A percentile compares a stretch with the other conserved stretches of the same genome.
Conservation (phyloP, 1,139 yeast species). For the Hanseniaspora uvarum region DNA sequence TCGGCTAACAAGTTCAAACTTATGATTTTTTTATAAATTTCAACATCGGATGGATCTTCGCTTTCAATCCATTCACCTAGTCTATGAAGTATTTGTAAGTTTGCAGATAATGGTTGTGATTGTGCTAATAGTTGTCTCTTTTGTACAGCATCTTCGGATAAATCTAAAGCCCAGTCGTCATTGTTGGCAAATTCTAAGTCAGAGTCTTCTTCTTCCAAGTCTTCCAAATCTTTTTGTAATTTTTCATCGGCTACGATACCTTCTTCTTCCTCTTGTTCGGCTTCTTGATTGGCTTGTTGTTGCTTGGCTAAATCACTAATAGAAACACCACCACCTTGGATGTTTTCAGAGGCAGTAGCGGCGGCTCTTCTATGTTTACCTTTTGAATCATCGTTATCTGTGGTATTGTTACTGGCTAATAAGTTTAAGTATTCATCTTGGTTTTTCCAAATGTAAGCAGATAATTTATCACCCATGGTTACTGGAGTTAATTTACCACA, state of each 20-base stretch:
- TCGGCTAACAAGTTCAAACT: constrained; percentile 66
- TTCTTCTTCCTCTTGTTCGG: constrained; percentile 29
- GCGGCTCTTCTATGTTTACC: constrained; percentile 52
- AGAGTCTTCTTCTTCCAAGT: constrained; percentile 75
- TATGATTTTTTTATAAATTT: constrained; percentile 77
- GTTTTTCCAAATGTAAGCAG: constrained; percentile 79
- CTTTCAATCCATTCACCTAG: constrained; percentile 84
- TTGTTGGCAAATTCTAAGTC: constrained; percentile 54
- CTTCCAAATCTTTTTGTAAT: constrained; percentile 66
- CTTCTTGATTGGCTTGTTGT: constrained; percentile 32
- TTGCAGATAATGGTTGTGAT: constrained; percentile 35
- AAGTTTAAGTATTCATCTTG: constrained; percentile 35
- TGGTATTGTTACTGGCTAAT: constrained; percentile 30
- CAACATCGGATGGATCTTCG: constrained; percentile 70
- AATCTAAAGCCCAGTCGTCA: constrained; percentile 97
- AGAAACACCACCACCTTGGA: constrained; percentile 78
- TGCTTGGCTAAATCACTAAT: constrained; percentile 66
- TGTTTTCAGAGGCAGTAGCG: constrained; percentile 86
- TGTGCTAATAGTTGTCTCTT: constrained; percentile 73
- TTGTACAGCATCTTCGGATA: constrained; percentile 92
- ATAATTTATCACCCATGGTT: constrained; percentile 79
- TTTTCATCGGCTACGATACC: constrained; percentile 45
- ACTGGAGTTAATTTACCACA: constrained; percentile 85
- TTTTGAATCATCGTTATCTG: constrained; percentile 9
- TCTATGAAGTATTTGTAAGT: constrained; percentile 44